Evolutionary conservation across 2,329 filamentous ascomycete genomes (phyloP).

Genomic region (Alternaria sp.): DNA sequence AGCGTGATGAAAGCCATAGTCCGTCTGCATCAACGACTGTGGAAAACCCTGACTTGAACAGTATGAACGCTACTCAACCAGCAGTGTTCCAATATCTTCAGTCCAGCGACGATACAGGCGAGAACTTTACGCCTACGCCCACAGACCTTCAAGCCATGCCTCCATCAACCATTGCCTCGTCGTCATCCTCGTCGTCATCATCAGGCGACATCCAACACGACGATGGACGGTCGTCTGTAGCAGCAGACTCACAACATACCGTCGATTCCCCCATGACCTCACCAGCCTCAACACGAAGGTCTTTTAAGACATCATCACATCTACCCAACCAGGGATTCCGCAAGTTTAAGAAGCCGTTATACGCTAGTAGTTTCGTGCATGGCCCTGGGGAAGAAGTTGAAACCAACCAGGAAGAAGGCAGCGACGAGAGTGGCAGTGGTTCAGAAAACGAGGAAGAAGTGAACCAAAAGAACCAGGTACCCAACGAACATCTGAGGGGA

Average conservation of each 20-base stretch:
- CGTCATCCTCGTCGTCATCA: conserved; percentile 33
- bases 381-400: conserved; percentile 28
- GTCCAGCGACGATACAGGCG: conserved; percentile 17
- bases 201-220: conserved; percentile 28
- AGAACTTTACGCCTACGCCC: conserved; percentile 13
- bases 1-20: conserved; percentile 20
- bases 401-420: conserved; percentile 17
- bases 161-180: conserved; percentile 32
- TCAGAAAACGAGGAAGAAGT: conserved; percentile 29
- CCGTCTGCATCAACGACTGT: conserved; percentile 23
- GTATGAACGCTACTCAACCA: conserved; percentile 31
- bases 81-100: conserved; percentile 44
- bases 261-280: conserved; percentile 42
- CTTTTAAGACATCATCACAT: conserved; percentile 16
- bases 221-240: conserved; percentile 32
- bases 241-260: conserved; percentile 24
- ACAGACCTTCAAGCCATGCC: conserved; percentile 21
- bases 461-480: conserved; percentile 19
- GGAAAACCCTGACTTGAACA: conserved; percentile 17
- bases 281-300: conserved; percentile 35
- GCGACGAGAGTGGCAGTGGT: conserved; percentile 20
- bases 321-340: conserved; percentile 22
- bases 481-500: conserved; percentile 24
- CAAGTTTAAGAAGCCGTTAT: conserved; percentile 41
- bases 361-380: conserved; percentile 44